Percentiles rank a stretch among this genome's conserved stretches.
phyloP scores from a whole-genome alignment of 129 eudicot species.

The Pseudognaphalium luteoalbum region DNA sequence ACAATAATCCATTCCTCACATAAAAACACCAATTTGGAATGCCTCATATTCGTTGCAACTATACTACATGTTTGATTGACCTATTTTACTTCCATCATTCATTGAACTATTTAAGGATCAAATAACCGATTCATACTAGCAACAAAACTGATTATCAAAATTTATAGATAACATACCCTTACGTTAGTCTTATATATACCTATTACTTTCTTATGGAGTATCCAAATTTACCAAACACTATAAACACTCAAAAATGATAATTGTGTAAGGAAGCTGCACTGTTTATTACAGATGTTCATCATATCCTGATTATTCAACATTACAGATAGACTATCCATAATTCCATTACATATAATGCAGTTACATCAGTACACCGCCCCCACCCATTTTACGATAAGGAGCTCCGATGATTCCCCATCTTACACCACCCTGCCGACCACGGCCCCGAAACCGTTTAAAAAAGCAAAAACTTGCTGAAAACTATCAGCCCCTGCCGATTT shows the following conservation, averaged over 20 bases:
- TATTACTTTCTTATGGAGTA: not conserved
- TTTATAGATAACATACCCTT: not conserved
- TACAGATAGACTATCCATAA: not conserved
- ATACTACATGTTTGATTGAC: not conserved
- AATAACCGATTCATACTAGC: not conserved
- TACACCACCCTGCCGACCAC: no score
- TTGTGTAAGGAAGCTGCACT: not conserved
- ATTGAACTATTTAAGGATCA: not conserved
- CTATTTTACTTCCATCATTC: not conserved
- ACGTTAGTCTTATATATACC: no score
- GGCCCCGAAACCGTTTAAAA: no score
- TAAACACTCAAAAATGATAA: not conserved
- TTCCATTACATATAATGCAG: no score
- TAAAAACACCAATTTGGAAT: not conserved
- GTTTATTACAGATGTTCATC: not conserved
- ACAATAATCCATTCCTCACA: not conserved
- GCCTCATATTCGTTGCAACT: not conserved
- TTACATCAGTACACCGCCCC: no score
- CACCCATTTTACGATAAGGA: no score
- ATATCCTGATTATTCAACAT: not conserved
- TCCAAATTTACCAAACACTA: slow-evolving; percentile 1
- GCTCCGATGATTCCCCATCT: no score
- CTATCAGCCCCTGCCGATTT: no score
- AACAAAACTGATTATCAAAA: not conserved
- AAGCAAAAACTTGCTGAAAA: no score